A percentile compares a stretch with the other conserved stretches of the same genome.
Evolutionary conservation across 805 yeast species (phyloP).

Genomic region (Wickerhamomyces hampshirensis): DNA sequence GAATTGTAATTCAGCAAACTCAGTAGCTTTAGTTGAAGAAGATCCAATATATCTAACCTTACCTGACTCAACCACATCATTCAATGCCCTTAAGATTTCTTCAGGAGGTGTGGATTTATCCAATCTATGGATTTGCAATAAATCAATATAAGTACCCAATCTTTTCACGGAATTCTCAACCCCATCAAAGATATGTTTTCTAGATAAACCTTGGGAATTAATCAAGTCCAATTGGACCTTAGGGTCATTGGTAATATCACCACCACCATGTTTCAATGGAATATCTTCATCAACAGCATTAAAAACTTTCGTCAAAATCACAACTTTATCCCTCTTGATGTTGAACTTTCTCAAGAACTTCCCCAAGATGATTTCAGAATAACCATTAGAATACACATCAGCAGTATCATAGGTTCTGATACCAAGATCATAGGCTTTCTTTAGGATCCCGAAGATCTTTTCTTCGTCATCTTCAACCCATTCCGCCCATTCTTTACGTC

Average conservation of each 20-base stretch:
- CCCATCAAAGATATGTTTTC: constrained; percentile 44
- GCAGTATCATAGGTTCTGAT: constrained; percentile 50
- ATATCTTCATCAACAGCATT: constrained; percentile 14
- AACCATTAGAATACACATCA: constrained; percentile 42
- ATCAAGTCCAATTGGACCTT: constrained; percentile 6
- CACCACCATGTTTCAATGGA: constrained; percentile 6
- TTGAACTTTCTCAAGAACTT: constrained; percentile 47
- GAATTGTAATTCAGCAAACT: constrained; percentile 35
- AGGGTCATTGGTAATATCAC: background rate
- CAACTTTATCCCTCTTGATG: constrained; percentile 49
- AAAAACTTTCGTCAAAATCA: constrained; percentile 44
- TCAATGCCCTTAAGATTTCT: constrained; percentile 48
- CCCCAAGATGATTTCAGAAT: constrained; percentile 45
- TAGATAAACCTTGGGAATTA: constrained; percentile 35
- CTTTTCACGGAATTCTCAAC: constrained; percentile 33
- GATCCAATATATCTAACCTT: constrained; percentile 54
- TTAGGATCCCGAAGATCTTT: constrained; percentile 37
- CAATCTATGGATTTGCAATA: constrained; percentile 47
- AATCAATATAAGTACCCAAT: constrained; percentile 41
- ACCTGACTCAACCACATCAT: constrained; percentile 44
- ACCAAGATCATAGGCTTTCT: constrained; percentile 42
- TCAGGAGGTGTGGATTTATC: constrained; percentile 39
- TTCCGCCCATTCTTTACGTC: constrained; percentile 36
- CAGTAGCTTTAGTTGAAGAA: constrained; percentile 49
- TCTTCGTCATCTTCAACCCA: constrained; percentile 48